These are phyloP conservation scores for Ganoderma sinense DNA, from an alignment of 1,284 basidiomycete genomes.

Conservation along the genomic window DNA sequence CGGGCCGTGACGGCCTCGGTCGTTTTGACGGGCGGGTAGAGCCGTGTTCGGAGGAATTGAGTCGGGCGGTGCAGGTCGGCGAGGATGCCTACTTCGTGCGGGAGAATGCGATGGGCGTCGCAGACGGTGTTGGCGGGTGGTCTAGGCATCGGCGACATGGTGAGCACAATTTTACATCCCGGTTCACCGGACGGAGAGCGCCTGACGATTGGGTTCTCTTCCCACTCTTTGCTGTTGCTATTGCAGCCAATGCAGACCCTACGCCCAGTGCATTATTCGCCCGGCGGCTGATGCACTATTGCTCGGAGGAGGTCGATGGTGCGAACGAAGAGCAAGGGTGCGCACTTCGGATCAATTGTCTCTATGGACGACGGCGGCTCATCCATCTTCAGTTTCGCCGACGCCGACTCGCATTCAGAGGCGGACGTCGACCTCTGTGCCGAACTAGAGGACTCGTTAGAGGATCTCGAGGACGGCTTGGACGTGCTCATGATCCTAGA, in stretches of 20 bases:
- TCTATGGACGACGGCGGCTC: conserved; percentile 1
- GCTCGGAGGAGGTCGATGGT: conserved; percentile 58
- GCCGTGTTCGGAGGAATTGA: conserved; percentile 42
- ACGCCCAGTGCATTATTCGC: conserved; percentile 83
- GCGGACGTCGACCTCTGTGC: conserved; percentile 35
- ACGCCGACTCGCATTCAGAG: conserved; percentile 26
- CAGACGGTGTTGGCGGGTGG: conserved; percentile 93
- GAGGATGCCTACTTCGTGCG: conserved; percentile 89
- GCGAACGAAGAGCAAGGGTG: conserved; percentile 27
- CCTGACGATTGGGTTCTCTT: conserved; percentile 1
- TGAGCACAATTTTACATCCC: conserved; percentile 26
- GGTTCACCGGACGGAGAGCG: background rate
- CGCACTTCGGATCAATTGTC: background rate
- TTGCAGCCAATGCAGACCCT: conserved; percentile 39
- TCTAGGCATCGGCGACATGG: conserved; percentile 49
- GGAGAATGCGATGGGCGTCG: conserved; percentile 86
- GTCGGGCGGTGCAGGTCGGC: conserved; percentile 76
- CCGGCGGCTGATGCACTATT: conserved; percentile 87
- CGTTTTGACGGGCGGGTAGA: conserved; percentile 31
- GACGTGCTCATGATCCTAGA: conserved; percentile 73
- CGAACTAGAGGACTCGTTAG: conserved; percentile 59
- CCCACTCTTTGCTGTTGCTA: background rate
- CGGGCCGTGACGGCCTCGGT: conserved; percentile 42
- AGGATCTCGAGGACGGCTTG: conserved; percentile 70
- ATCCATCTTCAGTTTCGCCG: conserved; percentile 9